Conservation (phyloP, 2,329 filamentous ascomycete species). For the Cladosporium cucumerinum region DNA sequence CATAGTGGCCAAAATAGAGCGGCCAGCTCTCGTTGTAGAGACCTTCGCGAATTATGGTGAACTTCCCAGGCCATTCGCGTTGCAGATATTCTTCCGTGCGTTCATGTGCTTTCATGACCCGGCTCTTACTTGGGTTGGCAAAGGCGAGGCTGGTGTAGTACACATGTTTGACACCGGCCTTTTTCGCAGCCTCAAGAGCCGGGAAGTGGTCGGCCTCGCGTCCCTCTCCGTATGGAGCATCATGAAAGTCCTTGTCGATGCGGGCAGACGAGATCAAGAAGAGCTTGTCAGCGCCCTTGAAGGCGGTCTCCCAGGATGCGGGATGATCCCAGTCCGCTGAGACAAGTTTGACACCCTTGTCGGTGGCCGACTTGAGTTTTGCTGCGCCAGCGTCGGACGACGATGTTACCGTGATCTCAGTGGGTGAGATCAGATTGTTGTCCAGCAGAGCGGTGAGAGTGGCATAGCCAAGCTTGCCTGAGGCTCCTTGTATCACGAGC, state of each 20-base stretch:
- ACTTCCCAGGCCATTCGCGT: constrained; percentile 27
- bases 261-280: constrained; percentile 46
- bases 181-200: constrained; percentile 42
- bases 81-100: constrained; percentile 42
- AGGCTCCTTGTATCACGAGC: constrained; percentile 44
- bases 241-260: constrained; percentile 44
- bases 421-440: constrained; percentile 37
- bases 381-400: constrained; percentile 34
- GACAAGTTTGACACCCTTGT: constrained; percentile 35
- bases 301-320: constrained; percentile 31
- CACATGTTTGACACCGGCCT: constrained; percentile 43
- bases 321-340: constrained; percentile 40
- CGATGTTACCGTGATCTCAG: constrained; percentile 38
- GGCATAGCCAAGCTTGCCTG: constrained; percentile 46
- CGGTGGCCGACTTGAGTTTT: constrained; percentile 23
- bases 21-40: constrained; percentile 49
- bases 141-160: constrained; percentile 48
- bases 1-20: constrained; percentile 46
- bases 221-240: constrained; percentile 41
- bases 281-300: constrained; percentile 39
- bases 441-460: constrained; percentile 43
- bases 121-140: constrained; percentile 38
- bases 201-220: constrained; percentile 45
- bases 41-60: constrained; percentile 44
- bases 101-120: constrained; percentile 48